A percentile compares a stretch with the other conserved stretches of the same genome.
phyloP scores from a whole-genome alignment of 176 grass and related monocot species.

The Zea mays region Zm-B73-REFERENCE-NAM-5.0 NC_050096.1:271464001-271464500 shows the following conservation, averaged over 20 bases:
- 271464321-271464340: conserved; percentile 82
- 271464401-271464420: conserved; percentile 10
- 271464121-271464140: conserved; percentile 3
- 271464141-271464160: conserved; percentile 10
- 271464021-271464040: conserved; percentile 71
- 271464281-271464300: conserved; percentile 30
- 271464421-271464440: conserved; percentile 16
- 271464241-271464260: conserved; percentile 17
- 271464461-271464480: conserved; percentile 5
- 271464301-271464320: conserved; percentile 89
- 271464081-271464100: conserved; percentile 25
- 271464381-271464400: conserved; percentile 27
- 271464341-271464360: conserved; percentile 90
- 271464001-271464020: conserved; percentile 71
- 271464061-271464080: conserved; percentile 75
- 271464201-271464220: background rate
- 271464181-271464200: background rate
- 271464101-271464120: conserved; percentile 7
- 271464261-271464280: conserved; percentile 6
- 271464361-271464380: conserved; percentile 91
- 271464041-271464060: conserved; percentile 75
- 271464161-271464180: background rate
- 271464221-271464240: conserved; percentile 16
- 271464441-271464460: conserved; percentile 10
- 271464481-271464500: background rate